Conservation (phyloP, 2,329 filamentous ascomycete genomes). For the Penicillium psychrosexuale region DNA sequence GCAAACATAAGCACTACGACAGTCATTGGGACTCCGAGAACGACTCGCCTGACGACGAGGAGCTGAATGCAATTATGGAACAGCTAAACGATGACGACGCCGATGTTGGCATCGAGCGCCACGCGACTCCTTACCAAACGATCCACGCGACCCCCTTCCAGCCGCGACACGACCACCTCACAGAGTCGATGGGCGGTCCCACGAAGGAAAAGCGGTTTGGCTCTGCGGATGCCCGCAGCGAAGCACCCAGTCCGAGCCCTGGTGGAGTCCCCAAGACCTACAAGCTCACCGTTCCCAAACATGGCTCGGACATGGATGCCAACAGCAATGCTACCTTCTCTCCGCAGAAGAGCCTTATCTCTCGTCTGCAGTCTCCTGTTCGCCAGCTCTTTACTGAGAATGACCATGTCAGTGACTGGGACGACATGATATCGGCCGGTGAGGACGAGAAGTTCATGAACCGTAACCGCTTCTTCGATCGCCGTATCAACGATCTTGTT, state of each 20-base stretch:
- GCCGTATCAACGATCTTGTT: constrained; percentile 82
- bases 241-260: constrained; percentile 71
- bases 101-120: constrained; percentile 69
- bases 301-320: constrained; percentile 34
- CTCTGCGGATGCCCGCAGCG: constrained; percentile 57
- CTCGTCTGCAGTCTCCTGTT: constrained; percentile 55
- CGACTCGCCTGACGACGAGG: constrained; percentile 51
- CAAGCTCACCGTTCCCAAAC: constrained; percentile 45
- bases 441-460: constrained; percentile 80
- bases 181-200: constrained; percentile 45
- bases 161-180: constrained; percentile 14
- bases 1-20: constrained; percentile 1
- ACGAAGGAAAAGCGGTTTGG: constrained; percentile 54
- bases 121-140: constrained; percentile 33
- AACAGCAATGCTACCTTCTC: constrained; percentile 50
- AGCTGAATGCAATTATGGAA: constrained; percentile 90
- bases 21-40: constrained; percentile 23
- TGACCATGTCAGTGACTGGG: constrained; percentile 83
- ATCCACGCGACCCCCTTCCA: constrained; percentile 11
- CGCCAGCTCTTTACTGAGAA: constrained; percentile 60
- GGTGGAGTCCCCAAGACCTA: constrained; percentile 51
- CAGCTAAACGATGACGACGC: constrained; percentile 72
- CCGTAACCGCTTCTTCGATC: constrained; percentile 84
- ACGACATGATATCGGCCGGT: constrained; percentile 75
- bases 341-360: constrained; percentile 62